These are phyloP conservation scores for Trichomonascus vanleenenianus DNA, from an alignment of 805 yeast species.

Conservation along the genomic window DNA sequence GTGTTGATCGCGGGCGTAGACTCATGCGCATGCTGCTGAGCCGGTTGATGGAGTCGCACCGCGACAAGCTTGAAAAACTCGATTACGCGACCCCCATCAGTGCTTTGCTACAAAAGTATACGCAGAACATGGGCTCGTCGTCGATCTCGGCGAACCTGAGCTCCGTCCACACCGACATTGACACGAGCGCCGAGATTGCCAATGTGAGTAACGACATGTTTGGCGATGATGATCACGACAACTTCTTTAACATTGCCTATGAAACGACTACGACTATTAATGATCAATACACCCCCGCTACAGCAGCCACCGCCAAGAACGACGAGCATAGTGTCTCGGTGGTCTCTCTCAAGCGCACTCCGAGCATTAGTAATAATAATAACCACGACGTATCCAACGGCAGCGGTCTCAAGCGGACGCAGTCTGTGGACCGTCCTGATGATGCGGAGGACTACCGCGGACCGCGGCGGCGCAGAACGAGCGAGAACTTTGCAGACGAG, in stretches of 20 bases:
- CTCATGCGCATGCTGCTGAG: constrained; percentile 25
- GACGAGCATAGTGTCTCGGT: not conserved
- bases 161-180: constrained; percentile 4
- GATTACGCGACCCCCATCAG: constrained; percentile 22
- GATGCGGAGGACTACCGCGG: not conserved
- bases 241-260: not conserved
- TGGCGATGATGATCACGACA: not conserved
- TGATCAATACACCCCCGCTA: not conserved
- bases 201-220: constrained; percentile 1
- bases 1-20: constrained; percentile 8
- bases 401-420: constrained; percentile 1
- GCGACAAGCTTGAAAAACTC: constrained; percentile 27
- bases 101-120: constrained; percentile 8
- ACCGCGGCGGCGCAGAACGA: not conserved
- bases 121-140: constrained; percentile 3
- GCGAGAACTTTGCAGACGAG: constrained; percentile 1
- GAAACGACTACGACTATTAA: not conserved
- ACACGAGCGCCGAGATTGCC: not conserved
- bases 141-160: not conserved
- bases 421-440: not conserved
- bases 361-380: not conserved
- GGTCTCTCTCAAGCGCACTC: not conserved
- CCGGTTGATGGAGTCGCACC: constrained; percentile 27
- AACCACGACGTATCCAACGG: not conserved
- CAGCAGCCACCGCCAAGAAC: not conserved